Evolutionary conservation across 805 yeast genomes (phyloP).

Genomic region (Candida sanyiensis): DNA sequence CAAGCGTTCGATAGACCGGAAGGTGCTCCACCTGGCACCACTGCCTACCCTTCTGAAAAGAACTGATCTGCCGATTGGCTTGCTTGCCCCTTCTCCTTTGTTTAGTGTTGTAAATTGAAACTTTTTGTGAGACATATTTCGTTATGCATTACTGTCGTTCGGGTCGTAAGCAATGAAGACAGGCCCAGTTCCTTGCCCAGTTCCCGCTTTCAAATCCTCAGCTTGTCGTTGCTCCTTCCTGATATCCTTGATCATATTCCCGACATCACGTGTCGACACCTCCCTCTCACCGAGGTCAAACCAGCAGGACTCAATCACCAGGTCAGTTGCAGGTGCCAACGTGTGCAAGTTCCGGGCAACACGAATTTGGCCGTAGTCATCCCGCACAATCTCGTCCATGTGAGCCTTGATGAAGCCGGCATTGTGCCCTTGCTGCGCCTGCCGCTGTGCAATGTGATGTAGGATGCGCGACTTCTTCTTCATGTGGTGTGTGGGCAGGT

Average conservation of each 20-base stretch:
- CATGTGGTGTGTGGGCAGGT: neutral
- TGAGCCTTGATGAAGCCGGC: conserved; percentile 1
- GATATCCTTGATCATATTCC: conserved; percentile 1
- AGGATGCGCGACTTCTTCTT: conserved; percentile 1
- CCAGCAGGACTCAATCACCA: neutral
- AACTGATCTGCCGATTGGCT: neutral
- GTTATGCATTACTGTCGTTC: neutral
- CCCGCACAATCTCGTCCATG: neutral
- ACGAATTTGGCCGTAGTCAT: neutral
- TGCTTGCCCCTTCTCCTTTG: neutral
- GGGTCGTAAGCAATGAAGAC: neutral
- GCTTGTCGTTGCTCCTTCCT: neutral
- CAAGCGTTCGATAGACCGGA: conserved; percentile 13
- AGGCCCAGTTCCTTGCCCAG: neutral
- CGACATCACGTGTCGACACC: neutral
- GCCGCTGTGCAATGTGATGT: neutral
- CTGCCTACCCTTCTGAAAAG: conserved; percentile 6
- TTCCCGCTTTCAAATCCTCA: neutral
- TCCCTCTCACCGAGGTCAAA: neutral
- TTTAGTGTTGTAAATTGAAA: neutral
- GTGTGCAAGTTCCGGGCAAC: neutral
- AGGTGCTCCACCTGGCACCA: conserved; percentile 15
- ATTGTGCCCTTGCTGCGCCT: neutral
- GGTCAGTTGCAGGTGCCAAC: neutral
- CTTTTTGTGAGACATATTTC: too few species aligned